Evolutionary conservation across 2,329 filamentous ascomycete genomes (phyloP), one percentile per base, ranked within the genome.

Genomic region (Colletotrichum graminicola): DNA sequence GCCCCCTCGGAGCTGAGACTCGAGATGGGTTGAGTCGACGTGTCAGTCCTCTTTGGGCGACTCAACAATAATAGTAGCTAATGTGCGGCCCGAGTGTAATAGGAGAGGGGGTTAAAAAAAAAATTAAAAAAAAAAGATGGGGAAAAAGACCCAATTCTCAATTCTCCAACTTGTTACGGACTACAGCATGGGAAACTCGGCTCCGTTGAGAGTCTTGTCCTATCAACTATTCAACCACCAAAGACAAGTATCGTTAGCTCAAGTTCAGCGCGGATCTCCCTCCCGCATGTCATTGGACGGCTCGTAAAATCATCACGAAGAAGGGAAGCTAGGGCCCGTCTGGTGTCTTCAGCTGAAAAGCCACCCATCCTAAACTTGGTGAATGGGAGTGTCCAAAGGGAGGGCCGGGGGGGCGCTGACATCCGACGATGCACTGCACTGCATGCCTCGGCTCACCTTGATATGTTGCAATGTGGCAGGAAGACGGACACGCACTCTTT

Each of bases 281-380:
- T 7, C 6, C 10, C 32, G 2, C 21, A 8, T n/a, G 16, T 26
- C 54, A 56, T 56, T 56, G 34, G 54, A 23, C 54, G 7, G 54
- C 12, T 39, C 34, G 34, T 39, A 39, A 55, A 56, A 55, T 21
- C 34, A 2, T 18, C n/a, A 5, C 2, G 11, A 45, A 18, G 21
- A 11, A 45, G 21, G 23, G 26, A 18, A 45, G 39, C 39, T 45
- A 59, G 39, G 39, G 39, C 23, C 23, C 39, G 56, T 59, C 39
- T 45, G 14, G 56, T 45, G 39, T 59, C 56, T 59, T 43, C 23
- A 59, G 56, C 56, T 59, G 56, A 56, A 56, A 59, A 45, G 56
- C 56, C 56, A 59, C 39, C 18, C 45, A 45, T 43, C 18, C 8
- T 43, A 23, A 32, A 12, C 16, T 12, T 21, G 56, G 26, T 59